phyloP scores from a whole-genome alignment of 805 yeast species.

The Yamadazyma sp. region DNA sequence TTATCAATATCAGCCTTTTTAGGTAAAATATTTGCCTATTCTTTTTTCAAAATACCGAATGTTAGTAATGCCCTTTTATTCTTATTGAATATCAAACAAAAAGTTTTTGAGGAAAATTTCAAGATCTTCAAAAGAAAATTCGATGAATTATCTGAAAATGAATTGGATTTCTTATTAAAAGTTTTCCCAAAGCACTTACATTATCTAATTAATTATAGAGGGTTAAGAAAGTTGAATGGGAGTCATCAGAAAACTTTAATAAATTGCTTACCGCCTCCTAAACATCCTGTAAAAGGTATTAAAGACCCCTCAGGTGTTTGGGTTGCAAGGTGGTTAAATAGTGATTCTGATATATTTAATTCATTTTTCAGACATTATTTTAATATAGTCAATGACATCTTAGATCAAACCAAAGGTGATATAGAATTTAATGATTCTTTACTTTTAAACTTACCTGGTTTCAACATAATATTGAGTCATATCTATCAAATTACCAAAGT shows the following conservation, averaged over 20 bases:
- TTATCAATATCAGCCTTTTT: conserved; percentile 60
- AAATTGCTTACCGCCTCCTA: conserved; percentile 39
- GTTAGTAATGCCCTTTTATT: conserved; percentile 58
- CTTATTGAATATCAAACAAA: conserved; percentile 52
- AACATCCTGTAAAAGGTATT: conserved; percentile 46
- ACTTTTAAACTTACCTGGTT: conserved; percentile 41
- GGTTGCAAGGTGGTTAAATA: conserved; percentile 59
- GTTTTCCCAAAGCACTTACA: conserved; percentile 29
- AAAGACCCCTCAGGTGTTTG: conserved; percentile 58
- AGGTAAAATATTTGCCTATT: conserved; percentile 68
- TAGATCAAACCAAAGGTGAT: not conserved
- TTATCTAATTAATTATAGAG: conserved; percentile 29
- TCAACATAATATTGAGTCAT: conserved; percentile 43
- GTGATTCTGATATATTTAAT: conserved; percentile 56
- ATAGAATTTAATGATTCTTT: conserved; percentile 6
- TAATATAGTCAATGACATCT: conserved; percentile 18
- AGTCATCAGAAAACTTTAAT: conserved; percentile 22
- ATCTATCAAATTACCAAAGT: conserved; percentile 40
- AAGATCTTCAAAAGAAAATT: conserved; percentile 5
- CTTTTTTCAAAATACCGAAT: conserved; percentile 52
- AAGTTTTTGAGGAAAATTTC: conserved; percentile 28
- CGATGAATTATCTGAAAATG: not conserved
- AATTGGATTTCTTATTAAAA: not conserved
- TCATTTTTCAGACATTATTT: conserved; percentile 62
- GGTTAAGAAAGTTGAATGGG: conserved; percentile 25